Conservation (phyloP, 2,329 filamentous ascomycete genomes). For the Cladosporium sp. region DNA sequence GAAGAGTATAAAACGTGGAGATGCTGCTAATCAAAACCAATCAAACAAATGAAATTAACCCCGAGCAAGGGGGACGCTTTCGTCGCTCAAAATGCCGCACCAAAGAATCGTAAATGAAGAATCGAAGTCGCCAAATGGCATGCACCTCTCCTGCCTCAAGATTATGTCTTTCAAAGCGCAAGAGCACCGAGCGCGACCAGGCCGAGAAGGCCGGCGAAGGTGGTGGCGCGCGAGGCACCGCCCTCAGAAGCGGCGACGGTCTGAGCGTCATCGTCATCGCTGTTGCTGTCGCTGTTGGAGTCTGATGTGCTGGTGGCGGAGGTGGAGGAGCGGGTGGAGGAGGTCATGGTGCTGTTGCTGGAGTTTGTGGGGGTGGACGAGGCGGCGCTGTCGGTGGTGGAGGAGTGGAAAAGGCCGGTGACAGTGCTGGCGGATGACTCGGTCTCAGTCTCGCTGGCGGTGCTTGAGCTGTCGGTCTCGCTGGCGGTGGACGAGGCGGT, state of each 20-base stretch:
- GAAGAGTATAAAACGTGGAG: not conserved
- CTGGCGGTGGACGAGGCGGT: not conserved
- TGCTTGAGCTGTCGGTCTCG: not conserved
- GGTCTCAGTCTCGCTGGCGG: not conserved
- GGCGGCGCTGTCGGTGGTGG: slow-evolving; percentile 21
- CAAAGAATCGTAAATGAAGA: not conserved
- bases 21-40: too few species aligned
- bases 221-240: slow-evolving; percentile 21
- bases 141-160: too few species aligned
- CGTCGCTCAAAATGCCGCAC: not conserved
- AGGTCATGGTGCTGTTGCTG: slow-evolving; percentile 8
- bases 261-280: not conserved
- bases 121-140: not conserved
- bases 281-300: not conserved
- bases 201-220: slow-evolving; percentile 24
- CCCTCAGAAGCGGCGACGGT: not conserved
- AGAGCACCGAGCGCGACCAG: slow-evolving; percentile 26
- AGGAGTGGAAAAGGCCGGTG: slow-evolving; percentile 21
- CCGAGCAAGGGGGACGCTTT: not conserved
- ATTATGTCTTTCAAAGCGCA: slow-evolving; percentile 17
- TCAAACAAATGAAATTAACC: not conserved
- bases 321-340: slow-evolving; percentile 5
- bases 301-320: slow-evolving; percentile 4
- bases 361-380: slow-evolving; percentile 15
- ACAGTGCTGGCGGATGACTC: slow-evolving; percentile 19